phyloP scores from a whole-genome alignment of 345 rosid genomes.

The Aquilaria sinensis region DNA sequence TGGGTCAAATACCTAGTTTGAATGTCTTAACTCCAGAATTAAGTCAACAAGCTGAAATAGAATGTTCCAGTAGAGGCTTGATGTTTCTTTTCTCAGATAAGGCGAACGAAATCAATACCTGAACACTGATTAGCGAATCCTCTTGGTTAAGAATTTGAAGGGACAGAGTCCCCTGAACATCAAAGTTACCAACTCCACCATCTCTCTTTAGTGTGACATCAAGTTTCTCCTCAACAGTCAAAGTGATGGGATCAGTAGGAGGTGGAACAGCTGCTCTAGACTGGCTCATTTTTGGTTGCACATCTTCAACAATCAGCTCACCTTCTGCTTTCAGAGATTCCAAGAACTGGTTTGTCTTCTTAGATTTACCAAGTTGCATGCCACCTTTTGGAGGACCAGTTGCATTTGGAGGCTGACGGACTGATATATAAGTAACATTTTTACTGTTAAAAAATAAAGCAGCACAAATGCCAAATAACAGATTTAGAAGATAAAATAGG shows the following conservation, averaged over 20 bases:
- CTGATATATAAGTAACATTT: conserved; percentile 21
- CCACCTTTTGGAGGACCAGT: conserved; percentile 91
- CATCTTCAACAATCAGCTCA: conserved; percentile 83
- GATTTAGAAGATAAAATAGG: too few relatives aligned
- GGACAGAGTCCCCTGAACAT: conserved; percentile 81
- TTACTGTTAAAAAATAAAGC: too few relatives aligned
- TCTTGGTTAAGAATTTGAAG: conserved; percentile 91
- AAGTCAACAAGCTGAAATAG: too few relatives aligned
- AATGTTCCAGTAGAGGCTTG: too few relatives aligned
- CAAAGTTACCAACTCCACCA: conserved; percentile 85
- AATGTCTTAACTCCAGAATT: too few relatives aligned
- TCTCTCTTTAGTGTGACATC: conserved; percentile 70
- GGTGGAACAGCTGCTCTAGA: conserved; percentile 47
- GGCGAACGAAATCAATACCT: conserved; percentile 28
- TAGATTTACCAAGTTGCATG: conserved; percentile 89
- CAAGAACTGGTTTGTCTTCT: conserved; percentile 70
- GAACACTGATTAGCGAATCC: conserved; percentile 84
- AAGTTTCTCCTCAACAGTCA: conserved; percentile 84
- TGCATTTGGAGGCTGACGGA: conserved; percentile 71
- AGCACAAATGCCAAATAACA: too few relatives aligned
- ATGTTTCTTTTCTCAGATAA: too few relatives aligned
- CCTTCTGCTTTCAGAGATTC: conserved; percentile 96
- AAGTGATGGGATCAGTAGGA: conserved; percentile 75
- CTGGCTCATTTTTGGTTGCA: conserved; percentile 51
- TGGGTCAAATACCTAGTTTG: too few relatives aligned